These are phyloP conservation scores for Gracilaria gracilis DNA, from an alignment of 23 red algal genomes.

Conservation along the genomic window DNA sequence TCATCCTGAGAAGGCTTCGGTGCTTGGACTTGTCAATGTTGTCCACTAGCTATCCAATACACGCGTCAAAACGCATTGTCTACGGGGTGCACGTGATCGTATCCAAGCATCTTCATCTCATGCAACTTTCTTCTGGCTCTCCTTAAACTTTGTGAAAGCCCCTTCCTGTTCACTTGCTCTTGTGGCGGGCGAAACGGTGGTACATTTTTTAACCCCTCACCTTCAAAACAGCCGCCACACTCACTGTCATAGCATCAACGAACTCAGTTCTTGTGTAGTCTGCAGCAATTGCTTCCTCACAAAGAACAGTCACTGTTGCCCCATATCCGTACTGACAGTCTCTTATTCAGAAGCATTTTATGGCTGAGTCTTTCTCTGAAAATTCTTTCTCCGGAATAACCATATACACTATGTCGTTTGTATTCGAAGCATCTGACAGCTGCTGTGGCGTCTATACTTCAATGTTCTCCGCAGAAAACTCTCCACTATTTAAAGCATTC, in stretches of 20 bases:
- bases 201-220: not conserved
- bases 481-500: constrained; percentile 11
- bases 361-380: not conserved
- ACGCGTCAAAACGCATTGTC: no score
- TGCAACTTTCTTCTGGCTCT: no score
- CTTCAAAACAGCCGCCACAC: constrained; percentile 48
- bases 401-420: constrained; percentile 43
- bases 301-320: not conserved
- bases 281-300: not conserved
- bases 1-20: no score
- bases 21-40: no score
- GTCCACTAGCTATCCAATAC: no score
- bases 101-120: no score
- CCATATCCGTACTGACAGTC: constrained; percentile 19
- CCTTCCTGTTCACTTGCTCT: not conserved
- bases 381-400: no score
- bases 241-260: not conserved
- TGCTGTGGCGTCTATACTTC: not conserved
- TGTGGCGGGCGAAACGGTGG: constrained; percentile 4
- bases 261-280: not conserved
- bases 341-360: constrained; percentile 2
- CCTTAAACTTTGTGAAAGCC: no score
- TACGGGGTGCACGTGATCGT: no score
- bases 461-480: constrained; percentile 8
- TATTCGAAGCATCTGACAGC: not conserved